A percentile compares a stretch with the other conserved stretches of the same genome.
Conservation (phyloP, 257 asterid species). For the Capsicum rhomboideum region DNA sequence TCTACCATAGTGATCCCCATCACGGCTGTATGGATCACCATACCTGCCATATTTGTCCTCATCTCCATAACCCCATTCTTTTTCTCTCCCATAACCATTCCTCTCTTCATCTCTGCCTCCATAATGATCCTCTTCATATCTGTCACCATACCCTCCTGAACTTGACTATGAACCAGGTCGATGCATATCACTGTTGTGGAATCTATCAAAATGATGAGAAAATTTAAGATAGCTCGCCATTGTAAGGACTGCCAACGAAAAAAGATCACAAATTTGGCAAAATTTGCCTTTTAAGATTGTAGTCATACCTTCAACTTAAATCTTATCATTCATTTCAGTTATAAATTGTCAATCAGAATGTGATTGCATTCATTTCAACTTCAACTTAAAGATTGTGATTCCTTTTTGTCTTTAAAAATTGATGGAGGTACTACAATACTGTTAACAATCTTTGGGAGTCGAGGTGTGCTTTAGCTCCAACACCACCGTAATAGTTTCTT, state of each 20-base stretch:
- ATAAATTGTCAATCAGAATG: neutral
- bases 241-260: neutral
- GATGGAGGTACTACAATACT: neutral
- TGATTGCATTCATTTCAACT: neutral
- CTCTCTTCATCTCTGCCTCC: slow-evolving; percentile 72
- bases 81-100: slow-evolving; percentile 73
- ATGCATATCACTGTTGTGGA: slow-evolving; percentile 58
- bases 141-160: slow-evolving; percentile 59
- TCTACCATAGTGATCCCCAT: slow-evolving; percentile 58
- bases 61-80: slow-evolving; percentile 64
- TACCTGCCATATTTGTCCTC: slow-evolving; percentile 66
- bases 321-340: neutral
- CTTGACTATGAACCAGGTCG: slow-evolving; percentile 52
- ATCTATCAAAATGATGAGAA: slow-evolving; percentile 35
- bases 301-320: neutral
- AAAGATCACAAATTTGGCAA: neutral
- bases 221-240: neutral
- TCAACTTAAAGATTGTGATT: neutral
- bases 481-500: neutral
- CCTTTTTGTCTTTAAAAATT: neutral
- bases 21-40: slow-evolving; percentile 66
- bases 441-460: neutral
- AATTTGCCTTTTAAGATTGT: neutral
- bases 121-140: slow-evolving; percentile 65
- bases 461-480: neutral